A percentile compares a stretch with the other conserved stretches of the same genome.
These are phyloP conservation scores for Echium plantagineum DNA, from an alignment of 257 asterid genomes.

Conservation along the genomic window DNA sequence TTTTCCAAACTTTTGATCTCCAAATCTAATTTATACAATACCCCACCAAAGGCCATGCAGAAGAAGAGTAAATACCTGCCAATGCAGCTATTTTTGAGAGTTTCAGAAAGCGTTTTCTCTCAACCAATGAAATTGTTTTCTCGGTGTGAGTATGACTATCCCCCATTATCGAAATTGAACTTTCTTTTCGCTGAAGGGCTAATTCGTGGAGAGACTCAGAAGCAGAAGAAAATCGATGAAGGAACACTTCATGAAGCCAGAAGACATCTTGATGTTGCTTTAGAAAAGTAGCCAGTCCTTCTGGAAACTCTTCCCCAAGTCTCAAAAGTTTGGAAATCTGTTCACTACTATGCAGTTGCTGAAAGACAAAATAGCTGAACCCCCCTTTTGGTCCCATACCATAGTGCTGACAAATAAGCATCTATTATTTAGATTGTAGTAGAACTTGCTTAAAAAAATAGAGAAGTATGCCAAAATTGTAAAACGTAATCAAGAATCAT, in stretches of 20 bases:
- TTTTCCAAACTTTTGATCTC: not conserved
- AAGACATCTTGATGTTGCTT: conserved; percentile 63
- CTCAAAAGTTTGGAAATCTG: conserved; percentile 73
- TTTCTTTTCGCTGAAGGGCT: conserved; percentile 55
- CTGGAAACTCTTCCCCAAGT: conserved; percentile 86
- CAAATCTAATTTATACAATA: not conserved
- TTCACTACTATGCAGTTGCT: conserved; percentile 53
- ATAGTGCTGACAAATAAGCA: conserved; percentile 48
- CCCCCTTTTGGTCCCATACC: conserved; percentile 93
- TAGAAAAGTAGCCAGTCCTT: conserved; percentile 59
- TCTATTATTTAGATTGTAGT: conserved; percentile 2
- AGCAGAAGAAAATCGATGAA: conserved; percentile 76
- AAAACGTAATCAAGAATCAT: not conserved
- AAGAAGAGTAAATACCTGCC: conserved; percentile 49
- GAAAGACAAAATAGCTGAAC: conserved; percentile 76
- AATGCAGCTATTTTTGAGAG: conserved; percentile 78
- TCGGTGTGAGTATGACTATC: conserved; percentile 24
- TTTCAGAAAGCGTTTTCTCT: conserved; percentile 66
- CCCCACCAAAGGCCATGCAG: conserved; percentile 5
- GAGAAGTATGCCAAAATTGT: not conserved
- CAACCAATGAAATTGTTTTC: conserved; percentile 37
- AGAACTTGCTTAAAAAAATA: not conserved
- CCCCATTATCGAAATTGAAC: conserved; percentile 24
- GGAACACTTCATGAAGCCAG: conserved; percentile 91
- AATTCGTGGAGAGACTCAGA: conserved; percentile 70